phyloP scores from a whole-genome alignment of 805 yeast genomes.

The Metschnikowia anglica region DNA sequence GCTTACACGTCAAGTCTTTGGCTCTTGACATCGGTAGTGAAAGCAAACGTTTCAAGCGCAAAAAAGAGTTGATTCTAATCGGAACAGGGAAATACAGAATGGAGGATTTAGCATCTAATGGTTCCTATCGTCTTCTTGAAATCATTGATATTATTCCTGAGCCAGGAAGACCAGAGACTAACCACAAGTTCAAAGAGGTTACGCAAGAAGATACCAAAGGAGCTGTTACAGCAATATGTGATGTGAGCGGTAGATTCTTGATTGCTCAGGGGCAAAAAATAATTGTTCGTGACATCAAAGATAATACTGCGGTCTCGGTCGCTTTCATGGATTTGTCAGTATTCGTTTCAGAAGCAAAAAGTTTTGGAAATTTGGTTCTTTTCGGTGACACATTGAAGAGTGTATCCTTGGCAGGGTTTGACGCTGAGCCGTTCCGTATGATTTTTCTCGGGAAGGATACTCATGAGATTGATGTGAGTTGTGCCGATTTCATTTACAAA shows the following conservation, averaged over 20 bases:
- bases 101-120: conserved; percentile 80
- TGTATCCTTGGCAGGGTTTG: conserved; percentile 82
- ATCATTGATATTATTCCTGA: conserved; percentile 84
- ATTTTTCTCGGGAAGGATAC: conserved; percentile 74
- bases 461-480: conserved; percentile 56
- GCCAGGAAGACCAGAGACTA: conserved; percentile 81
- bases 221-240: conserved; percentile 75
- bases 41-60: conserved; percentile 44
- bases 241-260: conserved; percentile 78
- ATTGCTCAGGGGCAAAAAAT: conserved; percentile 84
- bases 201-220: conserved; percentile 78
- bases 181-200: conserved; percentile 70
- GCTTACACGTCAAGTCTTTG: conserved; percentile 55
- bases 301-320: conserved; percentile 87
- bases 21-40: conserved; percentile 46
- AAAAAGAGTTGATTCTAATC: conserved; percentile 67
- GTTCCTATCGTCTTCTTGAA: conserved; percentile 72
- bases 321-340: conserved; percentile 89
- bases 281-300: conserved; percentile 79
- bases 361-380: conserved; percentile 77
- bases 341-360: conserved; percentile 73
- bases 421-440: conserved; percentile 92
- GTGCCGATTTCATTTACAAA: conserved; percentile 73
- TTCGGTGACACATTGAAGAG: conserved; percentile 80
- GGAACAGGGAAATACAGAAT: conserved; percentile 75